A percentile compares a stretch with the other conserved stretches of the same genome.
Conservation (phyloP, 495 filamentous ascomycete species). For the Penicillium pancosmium region DNA sequence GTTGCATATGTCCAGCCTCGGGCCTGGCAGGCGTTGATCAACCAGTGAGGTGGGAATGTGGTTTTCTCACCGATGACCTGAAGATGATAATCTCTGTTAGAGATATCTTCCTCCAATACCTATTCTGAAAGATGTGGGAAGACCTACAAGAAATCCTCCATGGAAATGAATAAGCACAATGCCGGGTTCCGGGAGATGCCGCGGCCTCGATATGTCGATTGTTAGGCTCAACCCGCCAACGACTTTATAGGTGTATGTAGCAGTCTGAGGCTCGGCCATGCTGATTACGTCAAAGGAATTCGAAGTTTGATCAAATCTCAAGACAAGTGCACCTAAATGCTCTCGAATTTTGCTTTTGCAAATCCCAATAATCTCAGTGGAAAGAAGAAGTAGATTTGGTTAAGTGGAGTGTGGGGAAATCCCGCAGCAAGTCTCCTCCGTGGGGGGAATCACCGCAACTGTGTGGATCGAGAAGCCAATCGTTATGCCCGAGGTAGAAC, state of each 20-base stretch:
- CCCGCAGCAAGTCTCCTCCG: too few species aligned
- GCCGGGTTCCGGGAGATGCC: neutral
- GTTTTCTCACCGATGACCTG: constrained; percentile 12
- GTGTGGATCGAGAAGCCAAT: too few species aligned
- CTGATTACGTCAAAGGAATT: neutral
- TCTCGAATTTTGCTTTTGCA: too few species aligned
- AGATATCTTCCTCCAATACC: neutral
- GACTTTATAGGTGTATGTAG: constrained; percentile 4
- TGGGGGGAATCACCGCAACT: too few species aligned
- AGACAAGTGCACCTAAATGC: too few species aligned
- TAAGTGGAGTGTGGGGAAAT: neutral
- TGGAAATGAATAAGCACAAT: constrained; percentile 12
- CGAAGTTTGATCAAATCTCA: neutral
- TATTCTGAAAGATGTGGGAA: neutral
- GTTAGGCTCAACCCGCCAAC: neutral
- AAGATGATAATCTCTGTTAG: neutral
- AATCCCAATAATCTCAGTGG: too few species aligned
- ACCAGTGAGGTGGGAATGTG: constrained; percentile 7
- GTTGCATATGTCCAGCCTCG: constrained; percentile 12
- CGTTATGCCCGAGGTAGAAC: too few species aligned
- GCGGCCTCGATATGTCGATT: constrained; percentile 1
- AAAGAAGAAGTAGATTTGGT: neutral
- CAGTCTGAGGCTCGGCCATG: neutral
- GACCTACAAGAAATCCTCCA: constrained; percentile 10
- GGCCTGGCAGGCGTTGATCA: constrained; percentile 11